These are phyloP conservation scores for Ascochyta clinopodiicola DNA, from an alignment of 2,329 filamentous ascomycete genomes.

Conservation along the genomic window DNA sequence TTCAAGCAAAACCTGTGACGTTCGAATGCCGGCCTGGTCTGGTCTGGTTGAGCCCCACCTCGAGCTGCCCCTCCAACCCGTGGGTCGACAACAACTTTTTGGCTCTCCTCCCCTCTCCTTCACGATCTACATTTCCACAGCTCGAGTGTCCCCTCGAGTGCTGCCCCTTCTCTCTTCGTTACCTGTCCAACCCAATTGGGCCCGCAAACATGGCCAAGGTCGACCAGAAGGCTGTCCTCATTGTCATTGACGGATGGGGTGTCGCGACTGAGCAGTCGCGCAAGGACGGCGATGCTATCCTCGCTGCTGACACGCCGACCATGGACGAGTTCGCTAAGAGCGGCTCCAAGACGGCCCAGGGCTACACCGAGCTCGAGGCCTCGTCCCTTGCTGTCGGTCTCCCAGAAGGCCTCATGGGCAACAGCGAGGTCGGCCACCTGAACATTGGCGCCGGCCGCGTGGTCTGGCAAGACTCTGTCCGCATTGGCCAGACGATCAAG, in stretches of 20 bases:
- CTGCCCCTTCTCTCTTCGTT: not conserved
- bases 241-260: slow-evolving; percentile 99
- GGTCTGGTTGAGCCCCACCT: slow-evolving; percentile 26
- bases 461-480: slow-evolving; percentile 94
- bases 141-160: slow-evolving; percentile 9
- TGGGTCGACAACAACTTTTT: slow-evolving; percentile 19
- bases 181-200: slow-evolving; percentile 22
- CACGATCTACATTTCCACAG: slow-evolving; percentile 1
- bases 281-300: slow-evolving; percentile 92
- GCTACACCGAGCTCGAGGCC: slow-evolving; percentile 91
- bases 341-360: slow-evolving; percentile 75
- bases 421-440: slow-evolving; percentile 97
- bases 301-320: slow-evolving; percentile 87
- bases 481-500: slow-evolving; percentile 93
- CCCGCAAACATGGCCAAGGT: slow-evolving; percentile 66
- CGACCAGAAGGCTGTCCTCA: slow-evolving; percentile 73
- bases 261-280: slow-evolving; percentile 80
- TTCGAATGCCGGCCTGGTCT: slow-evolving; percentile 20
- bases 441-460: slow-evolving; percentile 98
- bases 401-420: slow-evolving; percentile 97
- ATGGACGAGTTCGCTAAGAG: slow-evolving; percentile 83
- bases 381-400: slow-evolving; percentile 95
- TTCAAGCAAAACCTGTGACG: slow-evolving; percentile 31
- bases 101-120: not conserved
- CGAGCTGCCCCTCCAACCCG: slow-evolving; percentile 35